Base-by-base conservation (phyloP, 2,329 filamentous ascomycete species). In the Penicillium oxalicum region DNA sequence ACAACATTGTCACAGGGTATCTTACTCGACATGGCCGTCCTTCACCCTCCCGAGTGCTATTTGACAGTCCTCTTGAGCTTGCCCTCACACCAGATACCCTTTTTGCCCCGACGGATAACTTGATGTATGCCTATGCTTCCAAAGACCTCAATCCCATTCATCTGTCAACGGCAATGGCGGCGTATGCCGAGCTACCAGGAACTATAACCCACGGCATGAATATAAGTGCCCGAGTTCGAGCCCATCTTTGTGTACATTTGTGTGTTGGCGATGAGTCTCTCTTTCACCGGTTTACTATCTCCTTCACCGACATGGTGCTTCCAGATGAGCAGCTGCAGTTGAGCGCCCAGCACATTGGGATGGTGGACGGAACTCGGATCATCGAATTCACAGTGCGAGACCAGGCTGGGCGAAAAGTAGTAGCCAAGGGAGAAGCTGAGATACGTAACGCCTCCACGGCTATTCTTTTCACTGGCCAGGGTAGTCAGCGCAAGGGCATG, bases 161-260 rank as follows among this genome's bases (percentile, higher is more conserved):
- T 77, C 91, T 96, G 38, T 95, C 91, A 11, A 84, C 90, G 44
- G 87, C 95, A 43, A 97, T 97, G 72, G 87, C 91, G n/a, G 88
- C 81, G 70, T 95, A 96, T 63, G 91, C 91, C 63, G 90, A 89
- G 67, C 79, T 97, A 9, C 89, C 89, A 2, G 91, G 91, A 39
- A 96, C 91, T 29, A 95, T 97, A 62, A 96, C 91, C 0, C 91
- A 97, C 67, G 91, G 91, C 67, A 97, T 97, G 91, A 96, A 95
- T 77, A 93, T 91, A 0, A 96, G 91, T 68, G 91, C 91, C 52
- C 86, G 91, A 35, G 89, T 96, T 5, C 83, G 91, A 62, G 91
- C 88, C 67, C 75, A 96, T 48, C 87, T 96, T 13, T 89, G 96
- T 78, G 95, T 88, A 0, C 18, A 46, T 95, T 90, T 91, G 88